Base-by-base conservation (phyloP, 2,329 filamentous ascomycete genomes). In the Rhynchosporium graminicola region DNA sequence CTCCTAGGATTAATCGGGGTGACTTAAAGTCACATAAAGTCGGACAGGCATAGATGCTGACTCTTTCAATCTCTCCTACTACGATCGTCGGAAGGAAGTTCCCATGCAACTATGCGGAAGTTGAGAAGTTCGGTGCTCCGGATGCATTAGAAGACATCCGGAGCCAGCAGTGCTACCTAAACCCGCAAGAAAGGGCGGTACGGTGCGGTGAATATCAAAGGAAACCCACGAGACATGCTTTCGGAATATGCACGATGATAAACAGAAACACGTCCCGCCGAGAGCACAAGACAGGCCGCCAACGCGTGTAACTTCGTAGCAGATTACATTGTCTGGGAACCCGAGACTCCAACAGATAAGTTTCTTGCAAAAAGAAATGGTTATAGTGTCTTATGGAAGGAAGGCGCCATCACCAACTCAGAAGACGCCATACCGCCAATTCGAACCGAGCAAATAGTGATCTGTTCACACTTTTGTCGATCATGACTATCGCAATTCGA, bases 331-430 rank as follows among this genome's bases (percentile, higher is more conserved):
- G 20, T 45, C 42, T 55, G 47, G 29, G 38, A 51, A 40, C 26
- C 36, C 20, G 50, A 54, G 8, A 28, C 3, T 20, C 4, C n/a
- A 10, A 3, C 28, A 54, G 38, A 26, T 10, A 40, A 3, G 33
- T 36, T 36, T 36, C 9, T 10, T 36, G 5, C 33, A 36, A 36
- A 36, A 36, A 36, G 33, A 51, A n/a, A 12, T 38, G 47, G 42
- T 61, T 58, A 63, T 61, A 56, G 59, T 51, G 51, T 29, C 29
- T 36, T 5, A 36, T 6, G 9, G 33, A 38, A 43, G 42, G 51
- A 65, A 67, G 61, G 59, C 63, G 65, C 59, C 65, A 67, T 65
- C 51, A 42, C n/a, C 31, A 62, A 40, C 45, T 60, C 56, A 48
- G 48, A 31, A 58, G 28, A 45, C 65, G 61, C 60, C 52, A 61